phyloP scores from a whole-genome alignment of 1,284 basidiomycete genomes.

The Malassezia yamatoensis region DNA sequence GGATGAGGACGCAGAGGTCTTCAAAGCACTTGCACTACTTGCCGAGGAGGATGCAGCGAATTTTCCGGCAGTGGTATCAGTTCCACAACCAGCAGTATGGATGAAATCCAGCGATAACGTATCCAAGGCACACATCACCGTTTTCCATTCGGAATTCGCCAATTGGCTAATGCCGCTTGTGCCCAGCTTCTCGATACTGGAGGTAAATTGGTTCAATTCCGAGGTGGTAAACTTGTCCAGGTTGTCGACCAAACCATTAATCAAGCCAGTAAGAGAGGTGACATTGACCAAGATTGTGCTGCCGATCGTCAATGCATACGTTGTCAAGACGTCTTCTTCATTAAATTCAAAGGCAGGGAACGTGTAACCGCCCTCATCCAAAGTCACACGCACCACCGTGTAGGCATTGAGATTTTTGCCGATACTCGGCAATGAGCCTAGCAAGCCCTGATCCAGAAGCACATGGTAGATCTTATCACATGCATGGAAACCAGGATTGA shows the following conservation, averaged over 20 bases:
- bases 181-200: slow-evolving; percentile 3
- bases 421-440: slow-evolving; percentile 21
- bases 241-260: background rate
- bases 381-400: slow-evolving; percentile 20
- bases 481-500: slow-evolving; percentile 11
- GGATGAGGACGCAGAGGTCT: no score
- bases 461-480: slow-evolving; percentile 24
- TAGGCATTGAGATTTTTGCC: slow-evolving; percentile 27
- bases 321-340: slow-evolving; percentile 24
- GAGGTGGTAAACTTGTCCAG: background rate
- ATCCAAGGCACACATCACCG: slow-evolving; percentile 10
- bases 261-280: background rate
- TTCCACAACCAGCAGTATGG: slow-evolving; percentile 8
- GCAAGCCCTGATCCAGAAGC: slow-evolving; percentile 25
- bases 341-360: slow-evolving; percentile 24
- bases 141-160: background rate
- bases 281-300: slow-evolving; percentile 7
- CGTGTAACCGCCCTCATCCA: slow-evolving; percentile 18
- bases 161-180: background rate
- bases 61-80: background rate
- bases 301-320: slow-evolving; percentile 20
- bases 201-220: background rate
- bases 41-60: background rate
- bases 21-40: background rate
- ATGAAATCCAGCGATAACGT: slow-evolving; percentile 2